phyloP scores from a whole-genome alignment of 2,329 filamentous ascomycete species.

The Pseudogymnoascus sp. region DNA sequence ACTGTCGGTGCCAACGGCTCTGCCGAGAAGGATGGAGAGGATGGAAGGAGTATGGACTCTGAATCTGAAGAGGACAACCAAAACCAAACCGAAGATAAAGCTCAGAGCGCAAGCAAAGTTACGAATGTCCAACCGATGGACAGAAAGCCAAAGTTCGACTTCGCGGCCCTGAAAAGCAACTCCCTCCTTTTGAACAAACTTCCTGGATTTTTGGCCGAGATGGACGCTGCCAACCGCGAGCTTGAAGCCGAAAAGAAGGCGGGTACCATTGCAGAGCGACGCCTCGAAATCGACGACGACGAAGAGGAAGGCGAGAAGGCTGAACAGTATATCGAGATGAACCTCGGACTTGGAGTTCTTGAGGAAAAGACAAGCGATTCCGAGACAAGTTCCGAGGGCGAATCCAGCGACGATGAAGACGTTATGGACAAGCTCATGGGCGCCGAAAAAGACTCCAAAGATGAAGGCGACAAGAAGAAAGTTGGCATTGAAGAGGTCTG shows the following conservation, averaged over 20 bases:
- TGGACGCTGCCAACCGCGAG: conserved; percentile 18
- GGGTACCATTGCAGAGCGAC: conserved; percentile 10
- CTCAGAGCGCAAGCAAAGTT: conserved; percentile 6
- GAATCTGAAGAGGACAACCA: background rate
- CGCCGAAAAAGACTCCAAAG: background rate
- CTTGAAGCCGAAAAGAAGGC: conserved; percentile 13
- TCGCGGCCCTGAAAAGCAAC: conserved; percentile 9
- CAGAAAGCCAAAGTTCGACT: conserved; percentile 15
- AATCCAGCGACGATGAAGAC: conserved; percentile 5
- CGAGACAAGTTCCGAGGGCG: conserved; percentile 7
- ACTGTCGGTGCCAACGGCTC: background rate
- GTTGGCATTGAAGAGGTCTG: conserved; percentile 1
- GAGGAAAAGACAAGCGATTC: conserved; percentile 15
- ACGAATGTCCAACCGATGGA: conserved; percentile 17
- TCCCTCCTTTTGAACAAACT: conserved; percentile 9
- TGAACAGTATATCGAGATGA: conserved; percentile 15
- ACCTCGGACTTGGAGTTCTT: conserved; percentile 17
- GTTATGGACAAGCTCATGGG: conserved; percentile 10
- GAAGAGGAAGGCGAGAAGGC: conserved; percentile 1
- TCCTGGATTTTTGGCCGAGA: conserved; percentile 15
- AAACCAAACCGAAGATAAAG: background rate
- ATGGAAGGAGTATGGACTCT: background rate
- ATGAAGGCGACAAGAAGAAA: conserved; percentile 1
- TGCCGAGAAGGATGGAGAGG: background rate
- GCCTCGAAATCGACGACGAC: conserved; percentile 10